Evolutionary conservation across 306 rosid species (phyloP).

Genomic region (Ochetophila trinervis): DNA sequence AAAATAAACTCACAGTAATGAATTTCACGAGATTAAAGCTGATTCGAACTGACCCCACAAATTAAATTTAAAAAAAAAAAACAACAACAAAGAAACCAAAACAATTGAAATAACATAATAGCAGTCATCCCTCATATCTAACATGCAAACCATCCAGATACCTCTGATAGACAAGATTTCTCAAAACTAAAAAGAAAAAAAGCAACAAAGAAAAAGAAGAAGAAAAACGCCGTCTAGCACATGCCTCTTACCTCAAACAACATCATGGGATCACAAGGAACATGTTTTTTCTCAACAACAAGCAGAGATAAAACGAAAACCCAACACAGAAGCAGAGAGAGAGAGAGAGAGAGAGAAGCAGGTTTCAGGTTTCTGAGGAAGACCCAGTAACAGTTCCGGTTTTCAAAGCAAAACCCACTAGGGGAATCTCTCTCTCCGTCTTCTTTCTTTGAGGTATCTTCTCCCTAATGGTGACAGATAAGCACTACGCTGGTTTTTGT

Average conservation of each 20-base stretch:
- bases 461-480: constrained; percentile 2
- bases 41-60: constrained; percentile 6
- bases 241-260: not conserved
- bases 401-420: constrained; percentile 1
- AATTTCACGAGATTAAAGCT: not conserved
- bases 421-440: constrained; percentile 12
- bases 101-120: constrained; percentile 3
- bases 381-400: not conserved
- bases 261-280: constrained; percentile 5
- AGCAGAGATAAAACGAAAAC: not conserved
- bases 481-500: not conserved
- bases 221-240: not conserved
- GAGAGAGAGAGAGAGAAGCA: not conserved
- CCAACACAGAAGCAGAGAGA: too few relatives aligned
- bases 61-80: not conserved
- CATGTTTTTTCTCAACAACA: not conserved
- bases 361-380: too few relatives aligned
- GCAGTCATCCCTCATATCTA: not conserved
- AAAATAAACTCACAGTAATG: too few relatives aligned
- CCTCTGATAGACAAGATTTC: not conserved
- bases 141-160: constrained; percentile 32
- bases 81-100: not conserved
- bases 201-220: too few relatives aligned
- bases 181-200: not conserved
- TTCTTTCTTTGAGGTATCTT: not conserved